Evolutionary conservation across 2,329 filamentous ascomycete genomes (phyloP).

Genomic region (Hypomyces rosellus): DNA sequence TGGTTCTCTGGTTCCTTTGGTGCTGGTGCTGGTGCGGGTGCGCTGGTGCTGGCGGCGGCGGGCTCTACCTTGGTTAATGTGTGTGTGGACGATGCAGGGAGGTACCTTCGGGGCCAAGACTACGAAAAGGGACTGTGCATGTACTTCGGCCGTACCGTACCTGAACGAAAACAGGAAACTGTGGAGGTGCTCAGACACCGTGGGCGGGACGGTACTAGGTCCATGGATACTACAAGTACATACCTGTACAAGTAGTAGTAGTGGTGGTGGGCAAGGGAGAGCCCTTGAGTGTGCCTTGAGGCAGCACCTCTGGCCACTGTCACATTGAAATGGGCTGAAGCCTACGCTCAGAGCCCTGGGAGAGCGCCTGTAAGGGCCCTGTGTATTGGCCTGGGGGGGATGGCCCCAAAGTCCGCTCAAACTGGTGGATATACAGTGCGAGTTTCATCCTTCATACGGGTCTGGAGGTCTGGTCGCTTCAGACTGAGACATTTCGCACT

Average conservation of each 20-base stretch:
- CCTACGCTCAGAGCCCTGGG: background rate
- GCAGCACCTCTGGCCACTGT: background rate
- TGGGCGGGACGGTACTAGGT: slow-evolving; percentile 5
- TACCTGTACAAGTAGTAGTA: too few species aligned
- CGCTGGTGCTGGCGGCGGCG: background rate
- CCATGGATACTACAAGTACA: too few species aligned
- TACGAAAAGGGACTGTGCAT: too few species aligned
- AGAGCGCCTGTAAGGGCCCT: too few species aligned
- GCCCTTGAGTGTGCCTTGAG: too few species aligned
- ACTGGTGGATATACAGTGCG: background rate
- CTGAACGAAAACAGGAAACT: background rate
- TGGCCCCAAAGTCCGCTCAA: background rate
- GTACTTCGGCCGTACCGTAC: background rate
- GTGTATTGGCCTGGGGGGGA: too few species aligned
- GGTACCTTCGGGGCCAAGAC: background rate
- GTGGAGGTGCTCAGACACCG: background rate
- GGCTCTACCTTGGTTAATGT: too few species aligned
- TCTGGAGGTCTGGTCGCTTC: background rate
- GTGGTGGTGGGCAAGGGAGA: too few species aligned
- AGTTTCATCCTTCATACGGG: background rate
- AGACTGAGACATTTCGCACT: background rate
- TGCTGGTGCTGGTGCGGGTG: background rate
- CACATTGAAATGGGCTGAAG: background rate
- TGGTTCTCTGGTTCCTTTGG: too few species aligned
- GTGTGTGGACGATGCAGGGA: background rate